These are phyloP conservation scores for Irineochytrium annulatum DNA, from an alignment of 192 early-diverging fungal species.

Conservation along the genomic window DNA sequence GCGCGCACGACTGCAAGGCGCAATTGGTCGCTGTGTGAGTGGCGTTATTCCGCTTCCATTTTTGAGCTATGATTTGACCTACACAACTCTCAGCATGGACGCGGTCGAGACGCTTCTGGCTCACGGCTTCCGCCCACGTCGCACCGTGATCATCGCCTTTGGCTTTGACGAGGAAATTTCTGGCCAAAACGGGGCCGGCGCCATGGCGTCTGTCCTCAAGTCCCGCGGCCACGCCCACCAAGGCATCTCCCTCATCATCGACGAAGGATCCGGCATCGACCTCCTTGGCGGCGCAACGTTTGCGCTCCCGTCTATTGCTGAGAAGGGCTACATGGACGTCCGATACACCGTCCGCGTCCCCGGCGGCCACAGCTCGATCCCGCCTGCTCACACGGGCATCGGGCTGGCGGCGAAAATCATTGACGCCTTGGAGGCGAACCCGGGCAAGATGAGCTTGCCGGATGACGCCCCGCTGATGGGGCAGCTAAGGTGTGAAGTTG, in stretches of 20 bases:
- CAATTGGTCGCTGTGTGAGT: slow-evolving; percentile 11
- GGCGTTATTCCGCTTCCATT: background rate
- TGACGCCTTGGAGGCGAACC: slow-evolving; percentile 19
- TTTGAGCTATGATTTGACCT: background rate
- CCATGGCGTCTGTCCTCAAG: slow-evolving; percentile 8
- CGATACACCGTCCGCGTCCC: slow-evolving; percentile 10
- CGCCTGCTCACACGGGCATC: slow-evolving; percentile 32
- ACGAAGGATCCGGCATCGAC: slow-evolving; percentile 32
- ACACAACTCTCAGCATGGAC: slow-evolving; percentile 2
- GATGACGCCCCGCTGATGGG: slow-evolving; percentile 23
- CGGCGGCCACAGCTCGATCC: slow-evolving; percentile 38
- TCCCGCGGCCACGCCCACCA: slow-evolving; percentile 8
- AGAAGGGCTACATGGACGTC: slow-evolving; percentile 39
- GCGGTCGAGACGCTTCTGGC: slow-evolving; percentile 24
- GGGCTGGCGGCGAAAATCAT: slow-evolving; percentile 19
- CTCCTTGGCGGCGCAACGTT: slow-evolving; percentile 15
- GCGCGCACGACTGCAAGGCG: slow-evolving; percentile 23
- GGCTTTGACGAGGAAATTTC: slow-evolving; percentile 41
- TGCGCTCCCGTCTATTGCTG: slow-evolving; percentile 19
- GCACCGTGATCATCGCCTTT: slow-evolving; percentile 34
- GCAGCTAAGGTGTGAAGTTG: slow-evolving; percentile 19
- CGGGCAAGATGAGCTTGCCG: slow-evolving; percentile 5
- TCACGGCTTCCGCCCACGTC: slow-evolving; percentile 13
- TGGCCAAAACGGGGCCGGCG: slow-evolving; percentile 13
- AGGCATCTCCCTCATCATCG: slow-evolving; percentile 25